Evolutionary conservation across 2,329 filamentous ascomycete genomes (phyloP), one percentile per base, ranked within the genome.

Genomic region (Apiospora phragmitis): DNA sequence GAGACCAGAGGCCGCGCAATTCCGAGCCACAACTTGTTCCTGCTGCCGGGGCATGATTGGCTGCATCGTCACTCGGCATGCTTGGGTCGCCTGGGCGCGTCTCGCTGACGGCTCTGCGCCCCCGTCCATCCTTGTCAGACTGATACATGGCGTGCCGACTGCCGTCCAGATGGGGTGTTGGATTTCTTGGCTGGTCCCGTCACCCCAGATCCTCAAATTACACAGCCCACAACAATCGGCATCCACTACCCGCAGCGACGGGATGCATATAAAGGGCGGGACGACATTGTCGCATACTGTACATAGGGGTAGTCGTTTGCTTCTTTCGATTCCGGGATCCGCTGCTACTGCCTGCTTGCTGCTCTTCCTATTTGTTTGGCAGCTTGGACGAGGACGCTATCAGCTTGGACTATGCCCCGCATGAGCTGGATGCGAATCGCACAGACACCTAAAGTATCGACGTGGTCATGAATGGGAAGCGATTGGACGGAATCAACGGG

Each of bases 31-130:
- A 62, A 38, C 18, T 62, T 62, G 55, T 62, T 62, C 55, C 29
- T 62, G 16, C 32, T 38, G 55, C 55, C 21, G 29, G 18, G 18
- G 29, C 32, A 21, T 62, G 55, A 62, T 62, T 62, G 55, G 55
- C 55, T 62, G 29, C 55, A 62, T 62, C 55, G 32, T 62, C 32
- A 62, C 55, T 62, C 55, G 55, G 55, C 55, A 62, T 62, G 55
- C 55, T 62, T 62, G 55, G 55, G 21, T n/a, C 21, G 32, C 29
- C 55, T 62, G 55, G 55, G 55, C 55, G 55, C 55, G 55, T 62
- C 55, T 62, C 18, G 55, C 29, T 38, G 55, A 62, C 55, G 29
- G 16, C 29, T 62, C 55, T 62, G 55, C 55, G 55, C 55, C 55
- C 38, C 55, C 55, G 24, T n/a, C 32, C 8, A 35, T 32, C 55